Evolutionary conservation across 1,284 basidiomycete genomes (phyloP).

Genomic region (Apiotrichum sp.): DNA sequence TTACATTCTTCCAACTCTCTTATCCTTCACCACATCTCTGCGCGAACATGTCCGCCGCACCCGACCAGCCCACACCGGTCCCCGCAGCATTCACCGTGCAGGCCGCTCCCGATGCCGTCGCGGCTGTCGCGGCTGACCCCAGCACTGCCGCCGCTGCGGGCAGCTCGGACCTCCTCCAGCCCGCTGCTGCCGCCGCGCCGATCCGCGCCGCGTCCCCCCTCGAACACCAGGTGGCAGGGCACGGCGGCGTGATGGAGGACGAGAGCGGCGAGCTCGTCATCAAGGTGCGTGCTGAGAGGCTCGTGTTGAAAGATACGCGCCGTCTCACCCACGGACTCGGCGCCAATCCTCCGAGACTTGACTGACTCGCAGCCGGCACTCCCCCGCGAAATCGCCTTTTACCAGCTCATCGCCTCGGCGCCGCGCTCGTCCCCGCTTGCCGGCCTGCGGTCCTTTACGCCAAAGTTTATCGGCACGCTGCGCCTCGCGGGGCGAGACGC

Average conservation of each 20-base stretch:
- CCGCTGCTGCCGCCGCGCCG: not conserved
- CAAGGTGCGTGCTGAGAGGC: constrained; percentile 51
- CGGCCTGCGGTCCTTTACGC: constrained; percentile 53
- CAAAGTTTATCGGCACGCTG: constrained; percentile 70
- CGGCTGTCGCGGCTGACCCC: not conserved
- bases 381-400: constrained; percentile 71
- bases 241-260: constrained; percentile 66
- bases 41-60: too few relatives aligned
- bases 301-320: not conserved
- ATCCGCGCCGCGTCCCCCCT: constrained; percentile 28
- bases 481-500: constrained; percentile 59
- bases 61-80: too few relatives aligned
- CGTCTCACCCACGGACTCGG: too few relatives aligned
- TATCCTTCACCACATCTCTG: too few relatives aligned
- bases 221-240: constrained; percentile 76
- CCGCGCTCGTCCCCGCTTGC: constrained; percentile 21
- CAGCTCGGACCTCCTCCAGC: not conserved
- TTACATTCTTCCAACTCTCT: too few relatives aligned
- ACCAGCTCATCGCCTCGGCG: constrained; percentile 56
- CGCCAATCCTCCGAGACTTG: not conserved
- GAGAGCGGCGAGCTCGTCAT: constrained; percentile 74
- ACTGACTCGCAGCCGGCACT: constrained; percentile 53
- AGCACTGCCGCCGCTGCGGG: not conserved
- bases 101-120: too few relatives aligned
- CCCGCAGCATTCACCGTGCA: too few relatives aligned